Evolutionary conservation across 768 basidiomycete genomes (phyloP).

Genomic region (Gymnopilus dilepis): DNA sequence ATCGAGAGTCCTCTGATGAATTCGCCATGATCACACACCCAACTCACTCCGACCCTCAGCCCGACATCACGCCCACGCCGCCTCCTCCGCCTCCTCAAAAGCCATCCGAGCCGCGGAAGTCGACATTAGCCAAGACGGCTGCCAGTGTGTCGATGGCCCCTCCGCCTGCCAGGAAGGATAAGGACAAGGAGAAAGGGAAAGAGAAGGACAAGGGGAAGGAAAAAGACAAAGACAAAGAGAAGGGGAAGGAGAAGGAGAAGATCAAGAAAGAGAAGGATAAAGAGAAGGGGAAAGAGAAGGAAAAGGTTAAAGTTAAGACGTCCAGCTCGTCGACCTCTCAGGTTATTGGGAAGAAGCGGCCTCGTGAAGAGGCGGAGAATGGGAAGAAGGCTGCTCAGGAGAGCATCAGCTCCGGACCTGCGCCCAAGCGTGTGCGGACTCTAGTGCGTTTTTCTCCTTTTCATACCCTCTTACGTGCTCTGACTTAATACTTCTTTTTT

Average conservation of each 20-base stretch:
- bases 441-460: neutral
- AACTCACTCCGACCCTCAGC: neutral
- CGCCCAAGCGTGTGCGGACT: neutral
- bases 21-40: constrained; percentile 4
- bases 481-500: neutral
- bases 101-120: neutral
- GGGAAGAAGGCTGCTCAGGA: neutral
- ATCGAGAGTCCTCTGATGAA: neutral
- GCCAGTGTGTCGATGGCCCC: neutral
- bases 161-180: neutral
- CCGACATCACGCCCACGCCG: neutral
- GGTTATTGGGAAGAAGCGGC: neutral
- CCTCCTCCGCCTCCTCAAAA: neutral
- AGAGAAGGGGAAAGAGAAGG: too few relatives aligned
- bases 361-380: neutral
- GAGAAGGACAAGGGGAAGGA: neutral
- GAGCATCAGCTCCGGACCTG: neutral
- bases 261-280: neutral
- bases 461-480: neutral
- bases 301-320: neutral
- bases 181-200: too few relatives aligned
- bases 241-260: neutral
- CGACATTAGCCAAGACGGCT: neutral
- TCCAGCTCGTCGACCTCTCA: too few relatives aligned
- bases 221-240: neutral